Base-by-base conservation (phyloP, 768 basidiomycete genomes). In the Lactarius pseudohatsudake region DNA sequence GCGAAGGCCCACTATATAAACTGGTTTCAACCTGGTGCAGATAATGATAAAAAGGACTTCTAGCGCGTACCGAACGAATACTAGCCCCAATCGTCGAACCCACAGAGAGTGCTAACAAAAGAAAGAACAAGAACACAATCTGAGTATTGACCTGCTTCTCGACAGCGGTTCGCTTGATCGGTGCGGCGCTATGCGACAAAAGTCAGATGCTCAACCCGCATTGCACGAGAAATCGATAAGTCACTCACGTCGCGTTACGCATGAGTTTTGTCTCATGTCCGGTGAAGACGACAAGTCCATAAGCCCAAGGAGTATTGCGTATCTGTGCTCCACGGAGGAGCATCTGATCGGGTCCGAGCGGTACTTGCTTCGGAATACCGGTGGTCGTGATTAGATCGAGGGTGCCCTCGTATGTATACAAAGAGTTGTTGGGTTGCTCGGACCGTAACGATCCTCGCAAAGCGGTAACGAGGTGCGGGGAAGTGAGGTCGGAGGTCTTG, bases 211-310 rank as follows among this genome's bases (percentile, higher is more conserved):
- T 55, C 57, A 64, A 38, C 45, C 32, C 26, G 7, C n/a, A 18
- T 65, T n/a, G 20, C 54, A 34, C 45, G 13, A 56, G 41, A 40
- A 61, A 8, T 26, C 26, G 3, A 36, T 11, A 11, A 4, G 16
- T 30, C 0, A 81, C 93, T 79, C 73, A 95, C 94, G 96, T 98
- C 53, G 97, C 96, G 73, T 98, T 98, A 66, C 93, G 85, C 94
- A 98, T 96, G 43, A 99, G 77, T 77, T 99, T 99, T 22, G 97
- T 98, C 80, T 99, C 96, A 74, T 98, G 97, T 0, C 97, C 97
- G 0, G 95, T 96, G 72, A 94, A 98, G 50, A 98, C 91, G 40
- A 89, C 89, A 9, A 99, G 74, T 15, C 96, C 96, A 76, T 98
- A 98, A 34, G 92, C 85, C 97, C 97, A 99, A 10, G 90, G 87